Base-by-base conservation (phyloP, 371 early-diverging fungal genomes). In the Sporodiniella umbellata region DNA sequence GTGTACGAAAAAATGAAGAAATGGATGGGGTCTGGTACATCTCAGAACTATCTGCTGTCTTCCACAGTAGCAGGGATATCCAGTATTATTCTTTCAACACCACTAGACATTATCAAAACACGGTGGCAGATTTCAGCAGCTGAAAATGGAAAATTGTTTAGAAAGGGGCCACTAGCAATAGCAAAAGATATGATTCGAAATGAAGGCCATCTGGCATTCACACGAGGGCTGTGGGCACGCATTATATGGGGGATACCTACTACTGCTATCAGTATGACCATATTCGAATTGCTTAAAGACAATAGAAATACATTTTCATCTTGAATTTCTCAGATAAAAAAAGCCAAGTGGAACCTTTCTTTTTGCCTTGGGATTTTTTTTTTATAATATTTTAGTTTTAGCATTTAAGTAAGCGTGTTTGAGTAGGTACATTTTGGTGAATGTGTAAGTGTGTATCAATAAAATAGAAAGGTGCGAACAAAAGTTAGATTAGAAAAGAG, bases 41-140 rank as follows among this genome's bases (percentile, higher is more conserved):
- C 79, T 19, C 71, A 79, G 38, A 37, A 50, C 19, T 87, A 87
- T 56, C 55, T 86, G 38, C 18, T 70, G 4, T 85, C 82, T 55
- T 80, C 90, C 3, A 75, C 69, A 4, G 38, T 80, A 0, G 75
- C 90, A 1, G 83, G 87, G 15, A 71, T 83, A 0, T 48, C 86
- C 1, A 84, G 87, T 12, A 62, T 67, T 15, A 28, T 75, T 1
- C 28, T 89, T 0, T 84, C 86, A 1, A 92, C 90, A 25, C 76
- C 82, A 0, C 59, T 87, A 1, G 93, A 93, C 57, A 81, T 90
- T n/a, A 79, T 92, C 33, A 90, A 90, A 56, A 93, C 94, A 22
- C 76, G 91, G 4, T 84, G 87, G 76, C 94, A 93, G 54, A 72
- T 86, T 12, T 77, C 81, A 3, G 66, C 62, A 2, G 57, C 66